Base-by-base conservation (phyloP, 768 basidiomycete species). In the Imleria badia region DNA sequence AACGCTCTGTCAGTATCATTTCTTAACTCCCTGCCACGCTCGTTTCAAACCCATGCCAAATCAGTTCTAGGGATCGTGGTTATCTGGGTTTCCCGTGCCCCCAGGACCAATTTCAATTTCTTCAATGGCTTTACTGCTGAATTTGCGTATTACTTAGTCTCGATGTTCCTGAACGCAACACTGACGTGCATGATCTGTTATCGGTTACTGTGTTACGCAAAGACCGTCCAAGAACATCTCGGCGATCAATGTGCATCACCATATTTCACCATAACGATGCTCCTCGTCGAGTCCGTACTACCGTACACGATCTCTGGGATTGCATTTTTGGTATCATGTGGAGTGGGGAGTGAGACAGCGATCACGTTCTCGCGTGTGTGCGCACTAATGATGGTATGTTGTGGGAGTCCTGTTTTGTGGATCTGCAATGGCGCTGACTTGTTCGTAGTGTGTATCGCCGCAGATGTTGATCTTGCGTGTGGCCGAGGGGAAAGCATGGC, bases 211-310 rank as follows among this genome's bases (percentile, higher is more conserved):
- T 17, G 35, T 9, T 15, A 36, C 17, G 17, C 35, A 15, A n/a
- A 9, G 17, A 39, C 12, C 4, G 34, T 0, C n/a, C 42, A 47
- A 31, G 36, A 45, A 30, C 13, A 26, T 3, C 61, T 63, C 2
- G 56, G 56, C 3, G 3, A 29, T 14, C 39, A 56, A 30, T 36
- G 38, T 5, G 50, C 57, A 4, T 52, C 45, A 6, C n/a, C 31
- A 3, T 63, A 61, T 43, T 51, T 56, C 29, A 33, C 20, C 15
- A 22, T 59, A 5, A n/a, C 40, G 1, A 26, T 29, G 13, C 26
- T 61, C 20, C 9, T 59, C 17, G 34, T 61, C 45, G 60, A 61
- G 45, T 59, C 51, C 6, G 15, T 42, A 20, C 29, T 61, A 15
- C 62, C 62, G n/a, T 46, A 45, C 13, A 56, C 52, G 13, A 20